Evolutionary conservation across 129 eudicot genomes (phyloP).

Genomic region (Deinandra increscens): DNA sequence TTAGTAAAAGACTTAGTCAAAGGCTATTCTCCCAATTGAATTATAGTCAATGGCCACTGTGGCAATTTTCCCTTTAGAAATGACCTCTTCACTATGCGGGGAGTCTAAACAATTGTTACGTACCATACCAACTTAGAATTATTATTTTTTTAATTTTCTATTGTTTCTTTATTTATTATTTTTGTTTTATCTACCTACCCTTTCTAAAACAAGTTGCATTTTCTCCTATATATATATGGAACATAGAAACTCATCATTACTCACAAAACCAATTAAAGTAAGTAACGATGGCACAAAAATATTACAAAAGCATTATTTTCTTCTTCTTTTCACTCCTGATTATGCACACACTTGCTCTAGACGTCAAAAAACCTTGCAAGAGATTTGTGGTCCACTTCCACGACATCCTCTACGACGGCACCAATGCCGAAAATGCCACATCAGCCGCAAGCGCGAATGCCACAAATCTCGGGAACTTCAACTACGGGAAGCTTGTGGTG

Average conservation of each 20-base stretch:
- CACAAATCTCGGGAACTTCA: conserved; percentile 32
- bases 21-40: too few species aligned
- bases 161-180: too few species aligned
- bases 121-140: too few species aligned
- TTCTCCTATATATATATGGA: conserved; percentile 17
- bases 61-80: too few species aligned
- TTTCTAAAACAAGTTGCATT: too few species aligned
- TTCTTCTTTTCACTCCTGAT: conserved; percentile 21
- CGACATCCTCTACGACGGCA: conserved; percentile 54
- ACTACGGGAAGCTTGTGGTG: conserved; percentile 49
- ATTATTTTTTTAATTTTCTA: too few species aligned
- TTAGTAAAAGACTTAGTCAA: too few species aligned
- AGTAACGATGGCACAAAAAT: conserved; percentile 18
- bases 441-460: conserved; percentile 32
- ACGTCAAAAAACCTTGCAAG: conserved; percentile 52
- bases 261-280: neutral
- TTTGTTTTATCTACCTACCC: too few species aligned
- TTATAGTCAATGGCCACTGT: too few species aligned
- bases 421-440: conserved; percentile 47
- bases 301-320: neutral
- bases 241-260: neutral
- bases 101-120: too few species aligned
- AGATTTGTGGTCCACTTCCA: conserved; percentile 52
- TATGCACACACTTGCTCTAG: neutral
- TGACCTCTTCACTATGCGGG: too few species aligned